A percentile compares a stretch with the other conserved stretches of the same genome.
Evolutionary conservation across 2,329 filamentous ascomycete genomes (phyloP).

Genomic region (Fusarium nygamai): DNA sequence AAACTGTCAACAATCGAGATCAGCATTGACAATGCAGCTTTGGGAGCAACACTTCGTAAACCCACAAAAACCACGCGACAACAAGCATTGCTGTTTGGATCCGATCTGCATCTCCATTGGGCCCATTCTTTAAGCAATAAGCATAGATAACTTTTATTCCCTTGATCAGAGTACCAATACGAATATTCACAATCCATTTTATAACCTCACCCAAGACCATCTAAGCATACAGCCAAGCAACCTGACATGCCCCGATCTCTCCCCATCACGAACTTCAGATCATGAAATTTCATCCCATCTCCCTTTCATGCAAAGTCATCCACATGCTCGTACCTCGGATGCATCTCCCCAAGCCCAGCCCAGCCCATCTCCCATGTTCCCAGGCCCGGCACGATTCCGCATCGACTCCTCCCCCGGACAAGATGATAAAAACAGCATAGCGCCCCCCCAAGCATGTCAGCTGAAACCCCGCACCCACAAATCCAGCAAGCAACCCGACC

Average conservation of each 20-base stretch:
- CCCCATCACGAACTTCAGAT: not conserved
- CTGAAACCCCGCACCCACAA: slow-evolving; percentile 7
- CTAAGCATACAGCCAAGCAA: accelerated
- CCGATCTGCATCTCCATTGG: not conserved
- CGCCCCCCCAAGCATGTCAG: not conserved
- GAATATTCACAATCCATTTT: too few relatives aligned
- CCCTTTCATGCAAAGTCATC: not conserved
- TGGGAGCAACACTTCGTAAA: not conserved
- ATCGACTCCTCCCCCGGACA: not conserved
- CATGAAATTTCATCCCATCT: not conserved
- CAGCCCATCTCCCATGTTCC: not conserved
- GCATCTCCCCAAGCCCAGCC: not conserved
- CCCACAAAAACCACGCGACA: not conserved
- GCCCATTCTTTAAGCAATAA: not conserved
- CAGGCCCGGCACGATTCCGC: not conserved
- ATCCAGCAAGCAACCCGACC: not conserved
- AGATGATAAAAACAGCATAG: not conserved
- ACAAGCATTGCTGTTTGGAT: accelerated
- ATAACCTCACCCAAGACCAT: accelerated
- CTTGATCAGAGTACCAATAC: not conserved
- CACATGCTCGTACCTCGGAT: not conserved
- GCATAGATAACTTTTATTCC: not conserved
- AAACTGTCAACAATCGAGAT: not conserved
- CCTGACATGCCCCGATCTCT: too few relatives aligned
- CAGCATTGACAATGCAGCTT: not conserved